A percentile compares a stretch with the other conserved stretches of the same genome.
Conservation (phyloP, 768 basidiomycete genomes). For the Leccinum broughii region DNA sequence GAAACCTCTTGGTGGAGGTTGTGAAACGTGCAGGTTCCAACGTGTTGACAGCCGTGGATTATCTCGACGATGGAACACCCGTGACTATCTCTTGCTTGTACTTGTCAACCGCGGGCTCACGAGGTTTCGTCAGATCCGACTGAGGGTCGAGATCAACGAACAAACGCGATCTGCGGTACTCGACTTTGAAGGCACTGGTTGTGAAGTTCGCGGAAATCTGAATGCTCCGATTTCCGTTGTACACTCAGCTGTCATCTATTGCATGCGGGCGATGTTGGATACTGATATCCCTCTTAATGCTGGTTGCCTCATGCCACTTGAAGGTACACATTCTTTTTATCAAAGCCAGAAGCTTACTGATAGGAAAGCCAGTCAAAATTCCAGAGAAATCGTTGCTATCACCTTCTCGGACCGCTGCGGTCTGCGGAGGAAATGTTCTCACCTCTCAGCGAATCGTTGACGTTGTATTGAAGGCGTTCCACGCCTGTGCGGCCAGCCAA, state of each 20-base stretch:
- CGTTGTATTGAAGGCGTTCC: slow-evolving; percentile 90
- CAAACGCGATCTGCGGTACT: slow-evolving; percentile 73
- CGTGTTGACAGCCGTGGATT: slow-evolving; percentile 71
- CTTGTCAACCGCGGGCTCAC: slow-evolving; percentile 5
- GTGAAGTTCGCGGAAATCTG: slow-evolving; percentile 81
- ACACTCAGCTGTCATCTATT: slow-evolving; percentile 87
- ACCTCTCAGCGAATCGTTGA: slow-evolving; percentile 95
- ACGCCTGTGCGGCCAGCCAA: slow-evolving; percentile 89
- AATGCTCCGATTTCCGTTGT: slow-evolving; percentile 86
- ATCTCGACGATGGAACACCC: slow-evolving; percentile 86
- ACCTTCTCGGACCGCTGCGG: slow-evolving; percentile 84
- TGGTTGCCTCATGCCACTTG: slow-evolving; percentile 86
- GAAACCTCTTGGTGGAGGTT: slow-evolving; percentile 76
- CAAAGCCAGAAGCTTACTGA: not conserved
- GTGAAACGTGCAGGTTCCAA: slow-evolving; percentile 66
- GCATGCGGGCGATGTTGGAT: slow-evolving; percentile 84
- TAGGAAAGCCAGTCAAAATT: slow-evolving; percentile 59
- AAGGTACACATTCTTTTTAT: slow-evolving; percentile 47
- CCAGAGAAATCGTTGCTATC: slow-evolving; percentile 77
- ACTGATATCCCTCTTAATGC: slow-evolving; percentile 91
- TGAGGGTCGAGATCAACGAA: slow-evolving; percentile 77
- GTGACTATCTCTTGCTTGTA: slow-evolving; percentile 39
- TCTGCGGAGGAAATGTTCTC: slow-evolving; percentile 90
- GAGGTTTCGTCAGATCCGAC: slow-evolving; percentile 52
- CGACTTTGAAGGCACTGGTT: slow-evolving; percentile 84